Percentiles rank a stretch among this genome's conserved stretches.
Evolutionary conservation across 495 filamentous ascomycete species (phyloP).

Genomic region (Podospora australis): DNA sequence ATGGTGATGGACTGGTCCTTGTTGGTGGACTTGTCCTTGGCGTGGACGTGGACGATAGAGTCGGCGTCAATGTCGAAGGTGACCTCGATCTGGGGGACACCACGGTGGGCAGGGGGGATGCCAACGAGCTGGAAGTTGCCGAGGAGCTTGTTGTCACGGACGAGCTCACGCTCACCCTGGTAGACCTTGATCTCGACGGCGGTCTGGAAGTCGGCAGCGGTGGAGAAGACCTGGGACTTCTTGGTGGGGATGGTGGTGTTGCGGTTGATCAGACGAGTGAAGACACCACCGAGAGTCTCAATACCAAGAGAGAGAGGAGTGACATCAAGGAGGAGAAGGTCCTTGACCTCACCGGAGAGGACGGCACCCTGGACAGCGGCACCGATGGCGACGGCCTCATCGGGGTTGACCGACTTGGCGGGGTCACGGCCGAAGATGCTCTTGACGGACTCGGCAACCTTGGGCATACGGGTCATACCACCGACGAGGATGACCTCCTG

Average conservation of each 20-base stretch:
- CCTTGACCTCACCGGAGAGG: conserved; percentile 92
- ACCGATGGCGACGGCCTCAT: conserved; percentile 98
- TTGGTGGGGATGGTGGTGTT: conserved; percentile 99
- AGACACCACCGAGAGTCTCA: conserved; percentile 98
- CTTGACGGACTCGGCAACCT: conserved; percentile 96
- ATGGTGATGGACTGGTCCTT: conserved; percentile 99
- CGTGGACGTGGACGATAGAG: conserved; percentile 96
- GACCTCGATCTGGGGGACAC: conserved; percentile 96
- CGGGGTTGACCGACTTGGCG: conserved; percentile 98
- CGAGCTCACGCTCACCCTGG: conserved; percentile 99
- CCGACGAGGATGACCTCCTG: conserved; percentile 98
- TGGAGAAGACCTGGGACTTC: conserved; percentile 98
- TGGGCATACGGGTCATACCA: conserved; percentile 99
- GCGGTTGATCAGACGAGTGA: conserved; percentile 98
- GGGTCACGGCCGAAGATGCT: conserved; percentile 96
- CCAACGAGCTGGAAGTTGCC: conserved; percentile 99
- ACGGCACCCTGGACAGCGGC: conserved; percentile 98
- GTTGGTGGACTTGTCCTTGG: conserved; percentile 98
- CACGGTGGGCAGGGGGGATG: conserved; percentile 94
- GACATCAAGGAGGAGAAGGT: conserved; percentile 92
- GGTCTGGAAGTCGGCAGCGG: conserved; percentile 97
- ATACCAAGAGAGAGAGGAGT: conserved; percentile 98
- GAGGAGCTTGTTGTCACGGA: conserved; percentile 97
- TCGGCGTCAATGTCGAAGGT: conserved; percentile 99
- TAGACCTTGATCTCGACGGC: conserved; percentile 99